Evolutionary conservation across 1,284 basidiomycete genomes (phyloP).

Genomic region (Cutaneotrichosporon mucoides): DNA sequence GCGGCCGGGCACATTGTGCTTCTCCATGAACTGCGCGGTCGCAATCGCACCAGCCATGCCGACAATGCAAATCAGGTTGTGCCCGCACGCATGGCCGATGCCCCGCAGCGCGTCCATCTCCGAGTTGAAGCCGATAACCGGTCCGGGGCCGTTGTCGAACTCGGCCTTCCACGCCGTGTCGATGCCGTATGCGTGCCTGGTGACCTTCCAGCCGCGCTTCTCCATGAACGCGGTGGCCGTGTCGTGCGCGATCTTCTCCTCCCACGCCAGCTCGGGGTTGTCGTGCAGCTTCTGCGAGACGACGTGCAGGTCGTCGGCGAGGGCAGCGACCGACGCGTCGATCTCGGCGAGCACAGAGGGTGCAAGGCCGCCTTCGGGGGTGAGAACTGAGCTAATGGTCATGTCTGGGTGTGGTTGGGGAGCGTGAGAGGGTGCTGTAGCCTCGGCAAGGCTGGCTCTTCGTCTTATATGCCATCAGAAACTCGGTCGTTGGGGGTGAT

Average conservation of each 20-base stretch:
- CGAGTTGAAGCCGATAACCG: slow-evolving; percentile 28
- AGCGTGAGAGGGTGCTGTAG: no score
- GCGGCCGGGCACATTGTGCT: slow-evolving; percentile 61
- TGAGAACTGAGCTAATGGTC: no score
- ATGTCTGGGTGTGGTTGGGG: no score
- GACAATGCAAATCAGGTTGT: slow-evolving; percentile 45
- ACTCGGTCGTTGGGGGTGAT: no score
- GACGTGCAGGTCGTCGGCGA: slow-evolving; percentile 17
- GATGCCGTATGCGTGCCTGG: slow-evolving; percentile 56
- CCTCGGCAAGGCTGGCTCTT: no score
- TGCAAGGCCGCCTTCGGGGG: neutral
- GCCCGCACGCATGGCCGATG: slow-evolving; percentile 57
- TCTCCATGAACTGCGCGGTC: slow-evolving; percentile 37
- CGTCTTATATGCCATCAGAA: no score
- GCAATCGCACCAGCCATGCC: slow-evolving; percentile 41
- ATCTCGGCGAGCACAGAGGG: slow-evolving; percentile 2
- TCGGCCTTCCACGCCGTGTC: slow-evolving; percentile 38
- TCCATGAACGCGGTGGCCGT: slow-evolving; percentile 58
- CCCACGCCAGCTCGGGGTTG: slow-evolving; percentile 29
- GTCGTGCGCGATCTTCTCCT: slow-evolving; percentile 56
- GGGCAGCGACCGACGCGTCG: neutral
- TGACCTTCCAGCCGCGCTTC: slow-evolving; percentile 58
- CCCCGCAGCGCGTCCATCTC: slow-evolving; percentile 24
- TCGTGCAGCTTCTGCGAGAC: slow-evolving; percentile 21
- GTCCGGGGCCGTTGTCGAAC: slow-evolving; percentile 23